These are phyloP conservation scores for Rutidosis leptorrhynchoides DNA, from an alignment of 129 eudicot species.

Conservation along the genomic window DNA sequence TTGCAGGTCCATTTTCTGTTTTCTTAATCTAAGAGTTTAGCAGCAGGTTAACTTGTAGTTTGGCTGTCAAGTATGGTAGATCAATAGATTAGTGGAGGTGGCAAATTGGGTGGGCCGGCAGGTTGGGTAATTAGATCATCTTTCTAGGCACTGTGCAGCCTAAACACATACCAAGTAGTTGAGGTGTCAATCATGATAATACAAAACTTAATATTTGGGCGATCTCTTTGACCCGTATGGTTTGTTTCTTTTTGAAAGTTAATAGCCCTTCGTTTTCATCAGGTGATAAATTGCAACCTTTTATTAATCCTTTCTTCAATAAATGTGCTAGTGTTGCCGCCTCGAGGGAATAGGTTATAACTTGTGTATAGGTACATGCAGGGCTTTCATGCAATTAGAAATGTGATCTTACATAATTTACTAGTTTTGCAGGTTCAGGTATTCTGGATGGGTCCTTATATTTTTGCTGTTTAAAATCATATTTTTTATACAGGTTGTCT, in stretches of 20 bases:
- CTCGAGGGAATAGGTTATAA: conserved; percentile 8
- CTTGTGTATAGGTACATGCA: not conserved
- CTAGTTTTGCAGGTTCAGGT: conserved; percentile 93
- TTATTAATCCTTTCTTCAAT: not conserved
- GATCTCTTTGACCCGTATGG: not conserved
- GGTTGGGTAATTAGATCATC: not conserved
- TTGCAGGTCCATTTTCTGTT: conserved; percentile 25
- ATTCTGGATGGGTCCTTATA: conserved; percentile 41
- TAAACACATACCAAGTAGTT: not conserved
- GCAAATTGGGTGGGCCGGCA: not conserved
- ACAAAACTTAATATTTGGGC: not conserved
- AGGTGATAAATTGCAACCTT: not conserved
- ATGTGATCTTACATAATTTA: conserved; percentile 52
- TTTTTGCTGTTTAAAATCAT: conserved; percentile 51
- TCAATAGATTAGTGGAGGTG: not conserved
- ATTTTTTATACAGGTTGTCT: conserved; percentile 77
- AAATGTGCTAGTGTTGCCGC: not conserved
- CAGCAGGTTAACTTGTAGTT: not conserved
- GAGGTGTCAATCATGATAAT: not conserved
- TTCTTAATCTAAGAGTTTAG: conserved; percentile 12
- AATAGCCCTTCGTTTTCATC: not conserved
- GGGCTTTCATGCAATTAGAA: not conserved
- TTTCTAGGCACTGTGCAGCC: not conserved
- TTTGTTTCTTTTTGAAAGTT: not conserved
- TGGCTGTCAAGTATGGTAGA: conserved; percentile 6